These are phyloP conservation scores for Fusarium nygamai DNA, from an alignment of 2,329 filamentous ascomycete species.

Conservation along the genomic window DNA sequence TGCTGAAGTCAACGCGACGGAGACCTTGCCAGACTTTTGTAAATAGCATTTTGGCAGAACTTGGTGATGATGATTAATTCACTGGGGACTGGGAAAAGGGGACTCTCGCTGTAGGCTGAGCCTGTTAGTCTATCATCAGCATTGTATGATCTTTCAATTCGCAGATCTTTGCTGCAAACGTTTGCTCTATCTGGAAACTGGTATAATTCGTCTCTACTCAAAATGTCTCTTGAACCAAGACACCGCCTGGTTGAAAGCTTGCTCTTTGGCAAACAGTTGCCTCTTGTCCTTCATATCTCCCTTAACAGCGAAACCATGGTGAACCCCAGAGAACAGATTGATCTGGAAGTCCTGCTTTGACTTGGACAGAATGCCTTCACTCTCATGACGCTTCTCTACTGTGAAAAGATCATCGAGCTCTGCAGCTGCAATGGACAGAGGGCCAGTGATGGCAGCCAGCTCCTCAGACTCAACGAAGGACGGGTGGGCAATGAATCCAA, in stretches of 20 bases:
- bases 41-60: background rate
- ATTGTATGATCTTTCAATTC: background rate
- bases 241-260: slow-evolving; percentile 81
- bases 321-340: slow-evolving; percentile 75
- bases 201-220: background rate
- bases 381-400: slow-evolving; percentile 69
- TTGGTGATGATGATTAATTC: rapidly evolving
- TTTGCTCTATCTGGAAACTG: no score
- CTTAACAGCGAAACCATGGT: slow-evolving; percentile 80
- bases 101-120: background rate
- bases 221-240: slow-evolving; percentile 68
- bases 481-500: slow-evolving; percentile 80
- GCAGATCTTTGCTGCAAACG: background rate
- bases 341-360: slow-evolving; percentile 75
- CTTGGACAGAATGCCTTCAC: slow-evolving; percentile 69
- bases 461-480: slow-evolving; percentile 77
- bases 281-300: slow-evolving; percentile 64
- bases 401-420: slow-evolving; percentile 76
- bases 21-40: background rate
- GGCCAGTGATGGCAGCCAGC: slow-evolving; percentile 71
- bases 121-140: background rate
- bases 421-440: slow-evolving; percentile 72
- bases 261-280: slow-evolving; percentile 78
- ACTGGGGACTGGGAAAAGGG: rapidly evolving
- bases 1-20: background rate